These are phyloP conservation scores for Iodosphaeria phyllophila DNA, from an alignment of 2,329 filamentous ascomycete genomes.

Conservation along the genomic window DNA sequence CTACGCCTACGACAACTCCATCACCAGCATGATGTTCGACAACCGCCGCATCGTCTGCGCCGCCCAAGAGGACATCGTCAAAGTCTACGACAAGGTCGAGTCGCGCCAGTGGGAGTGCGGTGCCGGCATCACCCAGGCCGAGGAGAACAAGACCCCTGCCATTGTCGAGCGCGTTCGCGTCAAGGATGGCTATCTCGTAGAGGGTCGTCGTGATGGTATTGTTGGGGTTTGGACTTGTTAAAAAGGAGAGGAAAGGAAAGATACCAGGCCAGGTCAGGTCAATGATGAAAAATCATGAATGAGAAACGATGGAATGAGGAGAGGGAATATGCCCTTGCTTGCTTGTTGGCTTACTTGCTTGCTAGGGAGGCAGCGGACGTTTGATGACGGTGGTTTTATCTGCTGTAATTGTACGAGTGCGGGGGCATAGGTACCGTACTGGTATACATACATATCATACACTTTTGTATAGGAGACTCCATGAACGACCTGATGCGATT, in stretches of 20 bases:
- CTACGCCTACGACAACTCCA: slow-evolving; percentile 80
- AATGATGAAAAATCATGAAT: not conserved
- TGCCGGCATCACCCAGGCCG: slow-evolving; percentile 53
- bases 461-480: no score
- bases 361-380: no score
- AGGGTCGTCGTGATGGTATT: slow-evolving; percentile 72
- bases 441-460: no score
- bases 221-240: slow-evolving; percentile 61
- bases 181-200: slow-evolving; percentile 84
- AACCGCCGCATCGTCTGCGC: slow-evolving; percentile 73
- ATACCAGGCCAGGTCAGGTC: no score
- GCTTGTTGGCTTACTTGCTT: no score
- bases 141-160: slow-evolving; percentile 43
- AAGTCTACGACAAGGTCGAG: slow-evolving; percentile 96
- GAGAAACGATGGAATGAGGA: no score
- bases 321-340: no score
- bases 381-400: no score
- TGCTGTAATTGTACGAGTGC: no score
- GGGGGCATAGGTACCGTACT: no score
- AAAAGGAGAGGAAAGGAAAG: slow-evolving; percentile 1
- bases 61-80: slow-evolving; percentile 82
- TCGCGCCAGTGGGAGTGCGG: slow-evolving; percentile 94
- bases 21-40: slow-evolving; percentile 98
- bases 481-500: no score
- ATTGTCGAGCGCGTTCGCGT: slow-evolving; percentile 75